phyloP scores from a whole-genome alignment of 768 basidiomycete species.

The Pleurotus sapidus region DNA sequence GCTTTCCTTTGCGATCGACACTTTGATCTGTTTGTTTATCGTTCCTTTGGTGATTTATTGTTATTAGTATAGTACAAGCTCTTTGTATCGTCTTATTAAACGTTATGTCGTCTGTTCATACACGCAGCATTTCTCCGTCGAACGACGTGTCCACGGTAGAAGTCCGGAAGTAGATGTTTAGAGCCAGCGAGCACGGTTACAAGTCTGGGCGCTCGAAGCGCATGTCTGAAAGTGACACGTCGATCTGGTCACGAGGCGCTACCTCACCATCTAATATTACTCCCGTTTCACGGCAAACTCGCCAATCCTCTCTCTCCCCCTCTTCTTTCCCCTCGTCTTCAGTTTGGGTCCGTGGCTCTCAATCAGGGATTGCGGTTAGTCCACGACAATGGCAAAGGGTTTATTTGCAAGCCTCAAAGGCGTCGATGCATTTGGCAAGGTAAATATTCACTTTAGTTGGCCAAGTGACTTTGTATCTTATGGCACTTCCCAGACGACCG shows the following conservation, averaged over 20 bases:
- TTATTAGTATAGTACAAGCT: no score
- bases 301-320: neutral
- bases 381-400: conserved; percentile 69
- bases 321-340: conserved; percentile 10
- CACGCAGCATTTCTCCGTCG: neutral
- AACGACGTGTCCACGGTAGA: conserved; percentile 1
- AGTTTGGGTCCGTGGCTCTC: conserved; percentile 17
- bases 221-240: conserved; percentile 31
- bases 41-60: neutral
- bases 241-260: conserved; percentile 29
- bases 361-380: conserved; percentile 22
- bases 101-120: neutral
- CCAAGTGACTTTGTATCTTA: neutral
- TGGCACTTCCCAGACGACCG: conserved; percentile 69
- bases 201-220: conserved; percentile 7
- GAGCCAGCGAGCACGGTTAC: no score
- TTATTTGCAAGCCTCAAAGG: conserved; percentile 79
- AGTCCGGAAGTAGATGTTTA: conserved; percentile 16
- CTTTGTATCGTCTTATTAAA: no score
- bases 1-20: neutral
- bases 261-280: conserved; percentile 1
- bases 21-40: neutral
- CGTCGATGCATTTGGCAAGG: conserved; percentile 99
- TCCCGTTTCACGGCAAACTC: conserved; percentile 10
- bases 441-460: conserved; percentile 29